Conservation (phyloP, 2,329 filamentous ascomycete species). For the Dothiorella sarmentorum region DNA sequence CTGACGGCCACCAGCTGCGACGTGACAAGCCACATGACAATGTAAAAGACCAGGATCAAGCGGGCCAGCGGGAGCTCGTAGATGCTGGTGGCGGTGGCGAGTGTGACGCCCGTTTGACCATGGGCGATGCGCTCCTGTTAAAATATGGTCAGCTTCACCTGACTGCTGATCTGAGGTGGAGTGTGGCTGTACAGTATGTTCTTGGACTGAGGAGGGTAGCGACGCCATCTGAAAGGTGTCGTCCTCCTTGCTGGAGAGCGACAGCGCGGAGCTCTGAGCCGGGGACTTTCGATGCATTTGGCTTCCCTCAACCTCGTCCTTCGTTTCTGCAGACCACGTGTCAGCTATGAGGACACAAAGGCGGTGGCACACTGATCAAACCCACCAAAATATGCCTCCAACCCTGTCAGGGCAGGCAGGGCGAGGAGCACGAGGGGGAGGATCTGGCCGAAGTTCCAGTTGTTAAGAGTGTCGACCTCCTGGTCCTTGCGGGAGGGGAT, state of each 20-base stretch:
- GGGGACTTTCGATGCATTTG: neutral
- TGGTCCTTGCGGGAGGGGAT: conserved; percentile 18
- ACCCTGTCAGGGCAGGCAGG: conserved; percentile 25
- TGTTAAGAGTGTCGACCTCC: conserved; percentile 18
- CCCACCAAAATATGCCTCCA: conserved; percentile 28
- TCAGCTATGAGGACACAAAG: neutral
- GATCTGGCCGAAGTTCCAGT: conserved; percentile 29
- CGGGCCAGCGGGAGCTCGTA: neutral
- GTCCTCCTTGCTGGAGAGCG: neutral
- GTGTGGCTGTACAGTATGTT: neutral
- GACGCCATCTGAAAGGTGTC: neutral
- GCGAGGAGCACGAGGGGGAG: conserved; percentile 27
- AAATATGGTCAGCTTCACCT: too few relatives aligned
- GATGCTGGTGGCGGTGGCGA: neutral
- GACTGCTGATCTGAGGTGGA: too few relatives aligned
- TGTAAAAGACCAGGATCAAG: neutral
- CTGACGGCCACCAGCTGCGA: conserved; percentile 9
- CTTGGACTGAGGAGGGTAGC: neutral
- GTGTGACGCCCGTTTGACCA: neutral
- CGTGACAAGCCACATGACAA: neutral
- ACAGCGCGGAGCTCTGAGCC: neutral
- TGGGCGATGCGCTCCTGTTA: neutral
- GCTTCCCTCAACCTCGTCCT: neutral
- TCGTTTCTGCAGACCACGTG: neutral
- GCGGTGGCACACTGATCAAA: too few relatives aligned